Evolutionary conservation across 208 protist species (phyloP).

Genomic region (Porcisia hertigi): DNA sequence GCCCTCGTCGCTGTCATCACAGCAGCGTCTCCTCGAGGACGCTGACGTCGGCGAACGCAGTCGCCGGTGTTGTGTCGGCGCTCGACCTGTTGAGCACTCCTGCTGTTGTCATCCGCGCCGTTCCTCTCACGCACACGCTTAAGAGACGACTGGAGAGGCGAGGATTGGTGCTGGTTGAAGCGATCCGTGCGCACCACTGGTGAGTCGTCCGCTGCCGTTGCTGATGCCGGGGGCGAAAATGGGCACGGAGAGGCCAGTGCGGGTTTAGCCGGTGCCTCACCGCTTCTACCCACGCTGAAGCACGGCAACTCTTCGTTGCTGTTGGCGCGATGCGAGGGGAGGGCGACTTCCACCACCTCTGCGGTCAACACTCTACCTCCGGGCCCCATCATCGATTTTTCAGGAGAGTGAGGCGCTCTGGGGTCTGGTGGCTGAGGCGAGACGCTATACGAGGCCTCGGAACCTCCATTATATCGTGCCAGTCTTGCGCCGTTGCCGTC

Average conservation of each 20-base stretch:
- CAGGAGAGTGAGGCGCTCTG: not conserved
- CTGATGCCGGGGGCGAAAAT: not conserved
- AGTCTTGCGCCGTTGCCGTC: not conserved
- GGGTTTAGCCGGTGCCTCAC: not conserved
- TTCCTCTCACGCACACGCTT: slow-evolving; percentile 6
- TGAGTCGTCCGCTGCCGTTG: not conserved
- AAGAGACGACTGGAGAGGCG: not conserved
- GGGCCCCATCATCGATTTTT: not conserved
- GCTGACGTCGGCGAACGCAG: not conserved
- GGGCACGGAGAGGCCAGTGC: not conserved
- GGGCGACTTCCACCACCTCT: not conserved
- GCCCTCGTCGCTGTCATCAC: not conserved
- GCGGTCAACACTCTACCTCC: not conserved
- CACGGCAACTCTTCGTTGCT: slow-evolving; percentile 1
- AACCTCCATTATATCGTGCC: not conserved
- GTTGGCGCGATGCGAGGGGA: not conserved
- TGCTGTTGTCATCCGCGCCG: not conserved
- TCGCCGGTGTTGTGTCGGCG: not conserved
- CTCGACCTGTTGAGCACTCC: not conserved
- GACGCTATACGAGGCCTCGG: slow-evolving; percentile 14
- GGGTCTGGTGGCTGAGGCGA: slow-evolving; percentile 35
- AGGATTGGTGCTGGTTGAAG: not conserved
- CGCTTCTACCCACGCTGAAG: not conserved
- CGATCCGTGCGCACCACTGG: not conserved
- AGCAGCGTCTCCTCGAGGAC: not conserved